Evolutionary conservation across 208 protist genomes (phyloP), one percentile per base, ranked within the genome.

Genomic region (Crithidia expoeki): DNA sequence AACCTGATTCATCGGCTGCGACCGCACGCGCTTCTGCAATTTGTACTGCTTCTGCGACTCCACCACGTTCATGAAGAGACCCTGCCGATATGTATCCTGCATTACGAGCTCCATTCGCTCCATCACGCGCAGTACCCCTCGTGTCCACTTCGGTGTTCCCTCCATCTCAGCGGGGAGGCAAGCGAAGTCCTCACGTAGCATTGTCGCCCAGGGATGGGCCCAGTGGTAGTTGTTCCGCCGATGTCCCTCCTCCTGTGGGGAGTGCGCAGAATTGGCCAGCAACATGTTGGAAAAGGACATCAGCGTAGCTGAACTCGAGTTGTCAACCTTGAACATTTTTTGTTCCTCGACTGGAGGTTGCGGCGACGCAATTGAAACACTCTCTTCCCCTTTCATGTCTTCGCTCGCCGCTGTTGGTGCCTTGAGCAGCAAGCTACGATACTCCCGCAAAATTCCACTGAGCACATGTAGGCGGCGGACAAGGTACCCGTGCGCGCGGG

Each of bases 381-480:
- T 53, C 49, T 21, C 6, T n/a, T 46, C 57, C 25, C 30, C 50
- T 23, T 44, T 9, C 19, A 12, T 33, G 4, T 4, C n/a, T 33
- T 21, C 27, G 16, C 30, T 34, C 34, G 21, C 49, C 47, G 21
- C 27, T 9, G 53, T 9, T 0, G 23, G 25, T 19, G 58, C 0
- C 0, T 36, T 66, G 17, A 60, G 36, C 25, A 89, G 59, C 25
- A 68, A 9, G 14, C 63, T 63, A 2, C 84, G 76, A 30, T 81
- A 90, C 49, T 81, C 72, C 17, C 90, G 82, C 40, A 95, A 61
- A n/a, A 88, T 71, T 47, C 90, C 89, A 44, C 77, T 83, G 17
- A 93, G 72, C 19, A 93, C 86, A 55, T 84, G 85, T 14, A 95
- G 75, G 7, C 90, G 86, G 56, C 81, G 64, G 28, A 89, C 76